Evolutionary conservation across 768 basidiomycete species (phyloP), one percentile per base, ranked within the genome.

Genomic region (Inosperma sp.): DNA sequence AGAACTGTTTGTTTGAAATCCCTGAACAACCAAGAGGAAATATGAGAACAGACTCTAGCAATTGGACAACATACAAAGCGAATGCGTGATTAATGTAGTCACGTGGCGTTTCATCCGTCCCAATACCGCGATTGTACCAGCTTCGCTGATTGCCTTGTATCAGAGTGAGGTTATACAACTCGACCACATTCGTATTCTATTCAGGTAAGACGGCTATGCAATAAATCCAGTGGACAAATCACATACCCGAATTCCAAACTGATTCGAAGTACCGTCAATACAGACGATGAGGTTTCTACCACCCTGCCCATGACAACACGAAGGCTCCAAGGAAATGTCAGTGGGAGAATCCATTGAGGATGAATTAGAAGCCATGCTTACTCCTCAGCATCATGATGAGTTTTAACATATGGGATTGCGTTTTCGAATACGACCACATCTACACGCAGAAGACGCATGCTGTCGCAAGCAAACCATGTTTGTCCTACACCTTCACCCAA

Each of bases 221-320:
- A 21, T 16, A 8, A 4, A 23, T 41, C 22, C 14, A 41, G 30
- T 7, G 14, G 30, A 9, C n/a, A n/a, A n/a, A 45, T n/a, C 19
- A 5, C 17, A 43, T 37, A 71, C 68, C 67, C 57, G 67, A 26
- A 19, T 48, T 4, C 67, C 59, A 54, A 68, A 70, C 26, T 63
- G 63, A 37, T 72, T 72, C 2, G 67, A 57, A 3, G 69, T 72
- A 25, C 70, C 70, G 13, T 71, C 71, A 12, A 72, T 65, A 57
- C 67, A 73, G 30, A 72, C 61, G 2, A 65, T 51, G 14, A 66
- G 57, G 31, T 64, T 65, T 13, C 56, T 23, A 13, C 56, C 58
- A 25, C 45, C 42, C 7, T 17, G 34, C 31, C 47, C 41, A 26
- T 48, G 47, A 26, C 54, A 41, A 35, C 56, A 55, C 25, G 16